Conservation (phyloP, 2,329 filamentous ascomycete genomes). For the Stachybotrys echinatus region DNA sequence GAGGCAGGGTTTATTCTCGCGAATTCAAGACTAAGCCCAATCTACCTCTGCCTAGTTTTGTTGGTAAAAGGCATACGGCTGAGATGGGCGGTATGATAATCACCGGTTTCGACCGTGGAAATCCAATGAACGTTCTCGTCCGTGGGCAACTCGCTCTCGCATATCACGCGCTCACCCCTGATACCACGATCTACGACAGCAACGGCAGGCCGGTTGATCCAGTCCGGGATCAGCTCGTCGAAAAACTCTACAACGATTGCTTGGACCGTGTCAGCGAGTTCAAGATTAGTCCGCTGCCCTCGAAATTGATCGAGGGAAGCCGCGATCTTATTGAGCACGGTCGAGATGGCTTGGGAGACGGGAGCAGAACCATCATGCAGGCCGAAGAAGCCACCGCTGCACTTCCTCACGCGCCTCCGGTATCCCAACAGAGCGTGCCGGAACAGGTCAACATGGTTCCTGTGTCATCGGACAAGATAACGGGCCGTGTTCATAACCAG, state of each 20-base stretch:
- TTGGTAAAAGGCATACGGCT: constrained; percentile 67
- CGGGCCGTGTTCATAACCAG: constrained; percentile 67
- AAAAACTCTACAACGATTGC: constrained; percentile 92
- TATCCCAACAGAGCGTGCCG: constrained; percentile 49
- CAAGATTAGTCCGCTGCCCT: constrained; percentile 69
- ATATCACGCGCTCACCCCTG: constrained; percentile 75
- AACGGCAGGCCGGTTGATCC: constrained; percentile 74
- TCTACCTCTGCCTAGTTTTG: constrained; percentile 44
- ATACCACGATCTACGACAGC: constrained; percentile 84
- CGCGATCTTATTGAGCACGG: constrained; percentile 76
- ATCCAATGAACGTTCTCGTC: constrained; percentile 86
- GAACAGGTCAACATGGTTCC: constrained; percentile 54
- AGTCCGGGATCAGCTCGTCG: constrained; percentile 73
- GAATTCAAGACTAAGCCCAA: constrained; percentile 54
- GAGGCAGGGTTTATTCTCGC: constrained; percentile 88
- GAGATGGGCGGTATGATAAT: constrained; percentile 99
- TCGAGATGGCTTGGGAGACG: constrained; percentile 68
- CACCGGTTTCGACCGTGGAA: constrained; percentile 92
- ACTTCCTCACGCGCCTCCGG: constrained; percentile 47
- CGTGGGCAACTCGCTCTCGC: constrained; percentile 83
- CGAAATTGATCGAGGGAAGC: constrained; percentile 75
- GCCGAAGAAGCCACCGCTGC: constrained; percentile 65
- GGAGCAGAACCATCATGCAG: constrained; percentile 63
- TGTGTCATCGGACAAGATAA: constrained; percentile 62
- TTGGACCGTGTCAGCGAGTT: constrained; percentile 87